A percentile compares a stretch with the other conserved stretches of the same genome.
Conservation (phyloP, 139 green algal species). For the Astrephomene gubernaculifera region DNA sequence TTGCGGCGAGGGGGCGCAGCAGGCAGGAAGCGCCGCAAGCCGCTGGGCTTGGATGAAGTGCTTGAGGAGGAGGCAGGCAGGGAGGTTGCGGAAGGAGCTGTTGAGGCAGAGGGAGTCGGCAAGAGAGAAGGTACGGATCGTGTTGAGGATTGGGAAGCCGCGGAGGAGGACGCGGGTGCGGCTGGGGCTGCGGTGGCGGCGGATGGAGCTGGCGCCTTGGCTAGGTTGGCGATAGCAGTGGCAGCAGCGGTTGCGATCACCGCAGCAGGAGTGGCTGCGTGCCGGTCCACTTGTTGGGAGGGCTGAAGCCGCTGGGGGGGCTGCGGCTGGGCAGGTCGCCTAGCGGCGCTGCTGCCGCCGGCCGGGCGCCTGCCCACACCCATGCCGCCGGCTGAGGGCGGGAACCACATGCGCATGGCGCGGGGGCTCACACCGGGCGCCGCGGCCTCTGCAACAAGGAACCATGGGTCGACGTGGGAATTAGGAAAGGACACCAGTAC, state of each 20-base stretch:
- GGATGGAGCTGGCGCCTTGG: neutral
- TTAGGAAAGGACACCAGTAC: no score
- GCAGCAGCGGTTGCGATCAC: neutral
- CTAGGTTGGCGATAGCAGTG: neutral
- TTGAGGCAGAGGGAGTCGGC: no score
- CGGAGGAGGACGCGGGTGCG: neutral
- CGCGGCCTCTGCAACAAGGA: neutral
- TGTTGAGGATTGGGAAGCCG: neutral
- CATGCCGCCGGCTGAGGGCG: neutral
- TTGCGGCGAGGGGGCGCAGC: neutral
- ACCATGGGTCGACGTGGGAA: no score
- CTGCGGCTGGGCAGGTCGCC: neutral
- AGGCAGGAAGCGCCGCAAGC: slow-evolving; percentile 12
- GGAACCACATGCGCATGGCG: slow-evolving; percentile 31
- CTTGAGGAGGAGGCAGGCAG: no score
- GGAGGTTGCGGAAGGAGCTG: no score
- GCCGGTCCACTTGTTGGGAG: neutral
- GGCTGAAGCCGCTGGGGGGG: neutral
- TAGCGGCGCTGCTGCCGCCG: neutral
- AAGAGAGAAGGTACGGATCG: no score
- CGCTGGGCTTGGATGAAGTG: no score
- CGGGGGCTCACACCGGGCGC: neutral
- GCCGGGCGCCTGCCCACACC: neutral
- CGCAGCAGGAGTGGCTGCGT: neutral
- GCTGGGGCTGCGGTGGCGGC: neutral